Percentiles rank a stretch among this genome's conserved stretches.
Evolutionary conservation across 164 flowering plant genomes (phyloP).

Genomic region (Akebia trifoliata): DNA sequence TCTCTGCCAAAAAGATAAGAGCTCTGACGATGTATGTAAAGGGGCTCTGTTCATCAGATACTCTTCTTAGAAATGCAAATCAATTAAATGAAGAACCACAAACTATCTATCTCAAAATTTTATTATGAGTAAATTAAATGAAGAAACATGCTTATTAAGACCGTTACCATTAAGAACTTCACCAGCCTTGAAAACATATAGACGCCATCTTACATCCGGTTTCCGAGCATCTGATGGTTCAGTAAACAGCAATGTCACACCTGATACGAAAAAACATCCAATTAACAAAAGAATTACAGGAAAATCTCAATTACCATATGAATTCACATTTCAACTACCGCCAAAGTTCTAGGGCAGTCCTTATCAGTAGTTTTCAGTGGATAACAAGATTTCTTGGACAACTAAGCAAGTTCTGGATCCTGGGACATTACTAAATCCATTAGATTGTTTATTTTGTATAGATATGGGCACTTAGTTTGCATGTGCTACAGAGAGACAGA

Average conservation of each 20-base stretch:
- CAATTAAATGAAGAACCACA: neutral
- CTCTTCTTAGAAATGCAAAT: constrained; percentile 6
- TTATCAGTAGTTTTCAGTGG: neutral
- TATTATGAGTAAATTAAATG: neutral
- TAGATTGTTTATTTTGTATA: no score
- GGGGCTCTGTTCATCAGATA: constrained; percentile 59
- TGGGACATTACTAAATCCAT: neutral
- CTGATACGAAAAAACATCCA: constrained; percentile 35
- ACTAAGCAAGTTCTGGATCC: neutral
- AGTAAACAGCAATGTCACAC: constrained; percentile 81
- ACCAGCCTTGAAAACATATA: constrained; percentile 94
- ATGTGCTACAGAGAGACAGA: neutral
- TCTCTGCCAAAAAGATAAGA: constrained; percentile 98
- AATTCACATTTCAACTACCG: constrained; percentile 16
- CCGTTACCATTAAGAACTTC: constrained; percentile 77
- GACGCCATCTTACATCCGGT: constrained; percentile 84
- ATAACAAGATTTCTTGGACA: neutral
- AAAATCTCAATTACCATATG: constrained; percentile 18
- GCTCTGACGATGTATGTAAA: constrained; percentile 87
- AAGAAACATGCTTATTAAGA: neutral
- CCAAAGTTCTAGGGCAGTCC: no score
- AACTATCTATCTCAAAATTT: neutral
- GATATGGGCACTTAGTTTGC: neutral
- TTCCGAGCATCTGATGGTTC: constrained; percentile 94
- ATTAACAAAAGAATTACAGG: constrained; percentile 19